These are phyloP conservation scores for Scedosporium dehoogii DNA, from an alignment of 2,329 filamentous ascomycete genomes.

Conservation along the genomic window DNA sequence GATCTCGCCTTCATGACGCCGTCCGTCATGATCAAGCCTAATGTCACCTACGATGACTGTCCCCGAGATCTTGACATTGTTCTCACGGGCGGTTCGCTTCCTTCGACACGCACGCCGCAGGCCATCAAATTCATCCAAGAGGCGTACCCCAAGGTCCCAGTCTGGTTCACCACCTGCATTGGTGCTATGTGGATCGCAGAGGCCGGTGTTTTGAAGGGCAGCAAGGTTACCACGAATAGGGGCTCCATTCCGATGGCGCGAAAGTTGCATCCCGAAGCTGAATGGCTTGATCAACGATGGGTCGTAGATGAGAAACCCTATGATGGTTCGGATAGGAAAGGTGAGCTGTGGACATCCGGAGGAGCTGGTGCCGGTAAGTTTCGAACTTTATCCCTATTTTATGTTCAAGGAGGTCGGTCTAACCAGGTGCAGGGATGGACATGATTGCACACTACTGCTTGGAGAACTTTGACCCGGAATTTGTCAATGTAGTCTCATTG, in stretches of 20 bases:
- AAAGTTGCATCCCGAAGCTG: conserved; percentile 19
- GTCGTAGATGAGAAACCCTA: conserved; percentile 18
- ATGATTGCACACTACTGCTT: background rate
- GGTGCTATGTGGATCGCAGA: conserved; percentile 28
- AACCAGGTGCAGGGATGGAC: background rate
- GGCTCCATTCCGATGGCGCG: conserved; percentile 15
- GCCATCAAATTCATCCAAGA: conserved; percentile 25
- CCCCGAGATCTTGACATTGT: conserved; percentile 30
- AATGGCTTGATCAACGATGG: conserved; percentile 29
- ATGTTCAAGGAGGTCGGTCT: background rate
- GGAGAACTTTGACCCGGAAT: background rate
- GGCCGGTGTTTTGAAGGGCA: conserved; percentile 24
- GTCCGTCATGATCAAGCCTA: conserved; percentile 22
- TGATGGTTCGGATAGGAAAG: conserved; percentile 18
- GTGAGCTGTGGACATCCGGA: conserved; percentile 26
- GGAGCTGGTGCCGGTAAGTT: conserved; percentile 24
- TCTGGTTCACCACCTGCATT: conserved; percentile 27
- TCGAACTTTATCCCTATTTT: background rate
- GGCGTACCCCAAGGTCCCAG: conserved; percentile 21
- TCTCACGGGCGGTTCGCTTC: conserved; percentile 25
- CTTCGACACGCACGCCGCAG: conserved; percentile 17
- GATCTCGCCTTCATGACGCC: conserved; percentile 20
- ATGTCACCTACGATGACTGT: conserved; percentile 27
- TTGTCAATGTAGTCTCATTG: background rate
- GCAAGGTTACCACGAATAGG: conserved; percentile 28